These are phyloP conservation scores for Pogostemon cablin DNA, from an alignment of 257 asterid species.

Conservation along the genomic window DNA sequence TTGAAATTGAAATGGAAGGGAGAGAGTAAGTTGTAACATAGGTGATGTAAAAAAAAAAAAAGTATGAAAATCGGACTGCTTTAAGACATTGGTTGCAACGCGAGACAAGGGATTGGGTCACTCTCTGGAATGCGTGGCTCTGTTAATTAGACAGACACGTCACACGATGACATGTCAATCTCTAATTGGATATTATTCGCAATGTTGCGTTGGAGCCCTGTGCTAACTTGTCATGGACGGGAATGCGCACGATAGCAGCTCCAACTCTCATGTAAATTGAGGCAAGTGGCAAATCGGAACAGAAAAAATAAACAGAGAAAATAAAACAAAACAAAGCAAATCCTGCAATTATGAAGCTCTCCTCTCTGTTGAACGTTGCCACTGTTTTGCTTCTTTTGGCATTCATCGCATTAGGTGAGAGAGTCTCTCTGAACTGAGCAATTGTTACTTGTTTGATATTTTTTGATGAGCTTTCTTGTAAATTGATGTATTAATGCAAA, in stretches of 20 bases:
- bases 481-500: background rate
- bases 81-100: too few relatives aligned
- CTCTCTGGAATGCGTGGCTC: conserved; percentile 24
- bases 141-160: background rate
- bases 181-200: conserved; percentile 44
- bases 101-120: background rate
- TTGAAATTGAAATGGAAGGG: too few relatives aligned
- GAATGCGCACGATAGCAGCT: conserved; percentile 8
- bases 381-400: conserved; percentile 43
- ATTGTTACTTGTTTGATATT: conserved; percentile 14
- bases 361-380: conserved; percentile 37
- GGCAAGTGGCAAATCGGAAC: background rate
- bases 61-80: too few relatives aligned
- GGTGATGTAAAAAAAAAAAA: too few relatives aligned
- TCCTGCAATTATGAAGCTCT: conserved; percentile 48
- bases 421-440: background rate
- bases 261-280: conserved; percentile 24
- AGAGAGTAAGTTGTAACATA: too few relatives aligned
- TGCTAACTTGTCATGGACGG: conserved; percentile 21
- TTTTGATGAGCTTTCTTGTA: background rate
- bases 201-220: conserved; percentile 47
- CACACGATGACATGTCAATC: conserved; percentile 45
- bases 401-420: conserved; percentile 54
- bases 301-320: background rate
- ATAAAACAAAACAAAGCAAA: background rate